Conservation (phyloP, 2,329 filamentous ascomycete genomes). For the Hymenoscyphus occultus region DNA sequence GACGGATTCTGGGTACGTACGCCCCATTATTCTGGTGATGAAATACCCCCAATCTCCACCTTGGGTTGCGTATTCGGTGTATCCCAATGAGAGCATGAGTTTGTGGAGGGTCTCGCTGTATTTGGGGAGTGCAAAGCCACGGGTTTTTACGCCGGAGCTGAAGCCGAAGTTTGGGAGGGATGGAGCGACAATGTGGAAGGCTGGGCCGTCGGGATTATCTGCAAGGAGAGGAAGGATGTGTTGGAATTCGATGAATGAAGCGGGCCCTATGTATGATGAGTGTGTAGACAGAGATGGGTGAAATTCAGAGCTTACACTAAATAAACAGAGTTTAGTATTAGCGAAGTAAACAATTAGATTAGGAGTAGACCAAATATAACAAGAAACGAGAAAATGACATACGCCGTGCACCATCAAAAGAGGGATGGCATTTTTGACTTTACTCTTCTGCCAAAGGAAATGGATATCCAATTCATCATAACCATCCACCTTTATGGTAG, state of each 20-base stretch:
- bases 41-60: slow-evolving; percentile 71
- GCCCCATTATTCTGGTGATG: slow-evolving; percentile 60
- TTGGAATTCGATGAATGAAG: slow-evolving; percentile 63
- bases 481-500: slow-evolving; percentile 51
- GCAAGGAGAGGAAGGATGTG: slow-evolving; percentile 56
- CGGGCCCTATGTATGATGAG: slow-evolving; percentile 50
- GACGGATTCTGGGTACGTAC: slow-evolving; percentile 55
- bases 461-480: slow-evolving; percentile 61
- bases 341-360: background rate
- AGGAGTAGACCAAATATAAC: background rate
- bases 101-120: slow-evolving; percentile 65
- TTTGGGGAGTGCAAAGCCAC: slow-evolving; percentile 56
- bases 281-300: background rate
- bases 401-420: slow-evolving; percentile 53
- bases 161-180: slow-evolving; percentile 55
- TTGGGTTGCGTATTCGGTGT: slow-evolving; percentile 58
- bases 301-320: background rate
- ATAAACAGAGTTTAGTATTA: background rate
- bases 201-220: slow-evolving; percentile 36
- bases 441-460: slow-evolving; percentile 57
- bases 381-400: background rate
- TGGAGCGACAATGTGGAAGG: slow-evolving; percentile 57
- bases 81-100: slow-evolving; percentile 67
- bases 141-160: slow-evolving; percentile 42
- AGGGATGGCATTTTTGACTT: slow-evolving; percentile 51